Conservation (phyloP, 2,329 filamentous ascomycete species). For the Pseudocercospora macadamiae region DNA sequence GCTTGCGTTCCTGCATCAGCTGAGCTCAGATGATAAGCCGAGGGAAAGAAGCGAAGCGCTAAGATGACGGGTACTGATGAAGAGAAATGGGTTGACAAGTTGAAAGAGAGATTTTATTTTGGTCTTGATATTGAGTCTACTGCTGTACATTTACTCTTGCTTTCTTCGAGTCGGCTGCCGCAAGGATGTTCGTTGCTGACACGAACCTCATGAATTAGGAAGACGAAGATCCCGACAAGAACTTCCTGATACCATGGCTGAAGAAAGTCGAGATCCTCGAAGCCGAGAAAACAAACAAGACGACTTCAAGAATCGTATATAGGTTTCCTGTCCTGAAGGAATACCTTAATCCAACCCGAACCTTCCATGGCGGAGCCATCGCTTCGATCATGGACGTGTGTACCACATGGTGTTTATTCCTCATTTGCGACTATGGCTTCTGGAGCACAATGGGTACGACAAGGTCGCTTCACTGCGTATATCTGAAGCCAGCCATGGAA, state of each 20-base stretch:
- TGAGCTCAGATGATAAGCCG: too few species aligned
- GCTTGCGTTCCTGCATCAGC: background rate
- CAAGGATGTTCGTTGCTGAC: background rate
- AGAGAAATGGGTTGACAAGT: background rate
- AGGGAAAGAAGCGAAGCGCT: background rate
- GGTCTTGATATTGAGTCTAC: background rate
- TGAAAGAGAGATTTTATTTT: background rate
- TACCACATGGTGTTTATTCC: slow-evolving; percentile 26
- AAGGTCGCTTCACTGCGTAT: slow-evolving; percentile 27
- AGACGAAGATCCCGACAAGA: slow-evolving; percentile 16
- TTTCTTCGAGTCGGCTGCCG: background rate
- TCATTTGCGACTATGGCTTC: slow-evolving; percentile 27
- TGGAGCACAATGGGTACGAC: slow-evolving; percentile 31
- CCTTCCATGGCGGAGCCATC: slow-evolving; percentile 30
- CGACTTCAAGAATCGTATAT: slow-evolving; percentile 23
- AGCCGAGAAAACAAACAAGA: slow-evolving; percentile 19
- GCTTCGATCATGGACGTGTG: slow-evolving; percentile 30
- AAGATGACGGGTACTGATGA: background rate
- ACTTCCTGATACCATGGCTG: slow-evolving; percentile 28
- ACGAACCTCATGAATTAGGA: background rate
- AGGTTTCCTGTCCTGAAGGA: slow-evolving; percentile 29
- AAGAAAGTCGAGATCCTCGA: slow-evolving; percentile 24
- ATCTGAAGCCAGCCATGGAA: slow-evolving; percentile 29
- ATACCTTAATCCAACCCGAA: slow-evolving; percentile 30
- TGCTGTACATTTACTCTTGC: background rate